These are phyloP conservation scores for Penicillium robsamsonii DNA, from an alignment of 495 filamentous ascomycete species.

Conservation along the genomic window DNA sequence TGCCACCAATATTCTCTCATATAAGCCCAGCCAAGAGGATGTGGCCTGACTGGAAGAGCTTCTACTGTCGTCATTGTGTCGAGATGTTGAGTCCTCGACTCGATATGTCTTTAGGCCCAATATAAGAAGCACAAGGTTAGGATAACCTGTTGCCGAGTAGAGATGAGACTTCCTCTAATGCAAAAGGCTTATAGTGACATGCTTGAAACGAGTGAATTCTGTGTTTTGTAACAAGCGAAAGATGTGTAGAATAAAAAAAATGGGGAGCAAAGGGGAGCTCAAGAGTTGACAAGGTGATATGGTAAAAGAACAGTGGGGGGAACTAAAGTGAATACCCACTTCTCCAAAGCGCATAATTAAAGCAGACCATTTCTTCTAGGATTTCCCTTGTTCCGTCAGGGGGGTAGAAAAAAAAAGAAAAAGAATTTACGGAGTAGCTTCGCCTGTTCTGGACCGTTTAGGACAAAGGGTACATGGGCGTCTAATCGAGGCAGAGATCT, in stretches of 20 bases:
- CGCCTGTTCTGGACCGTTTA: constrained; percentile 20
- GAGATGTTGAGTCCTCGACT: background rate
- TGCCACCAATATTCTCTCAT: constrained; percentile 47
- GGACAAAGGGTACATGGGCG: constrained; percentile 4
- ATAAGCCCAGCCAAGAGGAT: constrained; percentile 34
- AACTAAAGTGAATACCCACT: constrained; percentile 12
- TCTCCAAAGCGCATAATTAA: constrained; percentile 7
- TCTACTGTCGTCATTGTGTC: constrained; percentile 29
- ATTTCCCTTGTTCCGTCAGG: constrained; percentile 10
- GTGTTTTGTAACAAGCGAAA: background rate
- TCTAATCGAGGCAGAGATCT: constrained; percentile 5
- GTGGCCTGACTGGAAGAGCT: constrained; percentile 22
- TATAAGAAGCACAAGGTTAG: background rate
- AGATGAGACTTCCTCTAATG: constrained; percentile 1
- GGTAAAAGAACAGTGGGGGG: constrained; percentile 14
- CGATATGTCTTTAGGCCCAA: background rate
- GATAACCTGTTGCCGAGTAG: background rate
- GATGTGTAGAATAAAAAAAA: background rate
- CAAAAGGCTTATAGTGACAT: constrained; percentile 2
- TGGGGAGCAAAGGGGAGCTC: constrained; percentile 1
- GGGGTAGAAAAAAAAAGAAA: constrained; percentile 4
- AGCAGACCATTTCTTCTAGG: constrained; percentile 9
- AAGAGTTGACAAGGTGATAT: constrained; percentile 6
- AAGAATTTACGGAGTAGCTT: constrained; percentile 12
- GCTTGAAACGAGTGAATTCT: constrained; percentile 7